A percentile compares a stretch with the other conserved stretches of the same genome.
phyloP scores from a whole-genome alignment of 148 eudicot species.

The Limonium bicolor region DNA sequence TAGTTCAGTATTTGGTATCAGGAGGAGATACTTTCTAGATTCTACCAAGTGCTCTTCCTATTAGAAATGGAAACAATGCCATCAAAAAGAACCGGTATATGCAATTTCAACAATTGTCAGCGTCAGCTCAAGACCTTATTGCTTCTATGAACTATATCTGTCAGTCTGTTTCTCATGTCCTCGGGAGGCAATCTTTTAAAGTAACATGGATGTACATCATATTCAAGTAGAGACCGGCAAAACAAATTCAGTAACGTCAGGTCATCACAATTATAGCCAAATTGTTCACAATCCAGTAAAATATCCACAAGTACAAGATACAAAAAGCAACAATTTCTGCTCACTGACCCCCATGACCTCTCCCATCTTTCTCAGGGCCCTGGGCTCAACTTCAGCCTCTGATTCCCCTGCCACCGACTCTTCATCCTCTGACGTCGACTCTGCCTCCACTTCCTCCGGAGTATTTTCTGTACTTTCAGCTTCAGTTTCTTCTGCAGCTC shows the following conservation, averaged over 20 bases:
- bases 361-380: slow-evolving; percentile 61
- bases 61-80: background rate
- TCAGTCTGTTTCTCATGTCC: too few species aligned
- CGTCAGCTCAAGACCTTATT: too few species aligned
- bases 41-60: background rate
- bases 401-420: slow-evolving; percentile 7
- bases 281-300: background rate
- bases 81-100: background rate
- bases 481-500: slow-evolving; percentile 23
- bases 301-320: background rate
- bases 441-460: slow-evolving; percentile 14
- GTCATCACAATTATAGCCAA: background rate
- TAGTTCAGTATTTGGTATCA: background rate
- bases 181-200: too few species aligned
- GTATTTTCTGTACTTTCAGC: slow-evolving; percentile 7
- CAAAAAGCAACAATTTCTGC: too few species aligned
- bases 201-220: too few species aligned
- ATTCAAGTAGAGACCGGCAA: too few species aligned
- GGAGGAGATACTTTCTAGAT: background rate
- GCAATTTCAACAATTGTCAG: too few species aligned
- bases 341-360: slow-evolving; percentile 83
- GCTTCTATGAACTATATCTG: too few species aligned
- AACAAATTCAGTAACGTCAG: too few species aligned
- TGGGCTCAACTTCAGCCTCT: slow-evolving; percentile 18
- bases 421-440: slow-evolving; percentile 11